Conservation (phyloP, 805 yeast genomes). For the Alloascoidea africana region DNA sequence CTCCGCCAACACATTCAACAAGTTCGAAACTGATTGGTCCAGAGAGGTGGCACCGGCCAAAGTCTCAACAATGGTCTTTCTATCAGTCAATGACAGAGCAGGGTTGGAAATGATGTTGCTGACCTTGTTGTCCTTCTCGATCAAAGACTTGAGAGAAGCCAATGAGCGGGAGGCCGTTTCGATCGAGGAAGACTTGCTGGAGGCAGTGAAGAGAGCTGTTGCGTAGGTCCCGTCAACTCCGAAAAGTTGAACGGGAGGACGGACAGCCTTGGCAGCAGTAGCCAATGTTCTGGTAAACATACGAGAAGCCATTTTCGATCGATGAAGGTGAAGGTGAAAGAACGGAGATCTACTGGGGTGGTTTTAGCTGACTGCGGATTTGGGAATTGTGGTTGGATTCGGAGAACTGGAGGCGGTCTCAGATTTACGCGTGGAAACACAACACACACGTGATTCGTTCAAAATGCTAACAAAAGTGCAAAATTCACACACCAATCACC, state of each 20-base stretch:
- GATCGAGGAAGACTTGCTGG: conserved; percentile 66
- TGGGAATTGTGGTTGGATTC: too few relatives aligned
- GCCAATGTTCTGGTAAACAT: conserved; percentile 60
- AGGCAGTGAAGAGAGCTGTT: conserved; percentile 83
- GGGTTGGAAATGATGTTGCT: conserved; percentile 60
- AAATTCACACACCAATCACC: too few relatives aligned
- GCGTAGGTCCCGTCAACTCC: conserved; percentile 98
- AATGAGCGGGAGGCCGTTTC: conserved; percentile 59
- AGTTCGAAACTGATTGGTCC: conserved; percentile 64
- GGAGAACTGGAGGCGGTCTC: too few relatives aligned
- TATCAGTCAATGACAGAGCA: conserved; percentile 60
- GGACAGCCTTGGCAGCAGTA: conserved; percentile 46
- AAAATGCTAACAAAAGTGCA: too few relatives aligned
- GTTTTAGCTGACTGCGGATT: too few relatives aligned
- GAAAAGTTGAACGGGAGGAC: conserved; percentile 85
- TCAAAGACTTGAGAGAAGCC: conserved; percentile 33
- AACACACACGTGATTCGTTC: too few relatives aligned
- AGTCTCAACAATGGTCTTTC: conserved; percentile 52
- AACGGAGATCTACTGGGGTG: too few relatives aligned
- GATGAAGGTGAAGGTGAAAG: too few relatives aligned
- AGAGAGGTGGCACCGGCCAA: conserved; percentile 31
- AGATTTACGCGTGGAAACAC: too few relatives aligned
- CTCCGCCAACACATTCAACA: conserved; percentile 76
- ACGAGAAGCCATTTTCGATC: conserved; percentile 39
- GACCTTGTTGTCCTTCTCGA: conserved; percentile 51